Conservation (phyloP, 306 rosid genomes). For the Parietaria judaica region DNA sequence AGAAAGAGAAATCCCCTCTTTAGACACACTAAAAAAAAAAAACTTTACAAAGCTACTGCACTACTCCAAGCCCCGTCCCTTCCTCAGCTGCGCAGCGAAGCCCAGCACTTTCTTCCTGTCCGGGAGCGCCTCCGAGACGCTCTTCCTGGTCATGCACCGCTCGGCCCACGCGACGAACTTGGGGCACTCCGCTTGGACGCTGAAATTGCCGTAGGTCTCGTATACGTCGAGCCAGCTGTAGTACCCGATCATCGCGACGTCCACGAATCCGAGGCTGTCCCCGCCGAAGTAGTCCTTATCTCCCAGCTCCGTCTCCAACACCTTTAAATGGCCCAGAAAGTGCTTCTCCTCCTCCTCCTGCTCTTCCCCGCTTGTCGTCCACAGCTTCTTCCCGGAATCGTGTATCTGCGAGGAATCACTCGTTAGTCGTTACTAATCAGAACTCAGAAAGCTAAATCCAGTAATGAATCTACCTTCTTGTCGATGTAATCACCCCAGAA, state of each 20-base stretch:
- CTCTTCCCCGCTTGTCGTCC: neutral
- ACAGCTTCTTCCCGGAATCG: neutral
- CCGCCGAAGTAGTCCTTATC: slow-evolving; percentile 1
- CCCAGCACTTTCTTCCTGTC: neutral
- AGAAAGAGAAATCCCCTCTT: no score
- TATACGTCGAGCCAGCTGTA: neutral
- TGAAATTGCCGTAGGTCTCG: slow-evolving; percentile 3
- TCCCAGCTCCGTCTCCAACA: slow-evolving; percentile 3
- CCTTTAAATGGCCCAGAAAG: neutral
- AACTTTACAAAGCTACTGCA: no score
- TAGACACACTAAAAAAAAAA: no score
- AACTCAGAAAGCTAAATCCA: no score
- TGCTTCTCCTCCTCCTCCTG: neutral
- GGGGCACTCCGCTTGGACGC: neutral
- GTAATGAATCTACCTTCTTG: neutral
- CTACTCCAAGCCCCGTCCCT: neutral
- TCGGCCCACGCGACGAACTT: neutral
- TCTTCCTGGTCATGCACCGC: slow-evolving; percentile 2
- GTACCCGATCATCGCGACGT: slow-evolving; percentile 1
- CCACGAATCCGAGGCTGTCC: slow-evolving; percentile 3
- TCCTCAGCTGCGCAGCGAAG: neutral
- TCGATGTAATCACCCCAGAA: slow-evolving; percentile 6
- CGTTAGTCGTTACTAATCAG: no score
- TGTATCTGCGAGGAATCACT: neutral
- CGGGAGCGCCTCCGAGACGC: slow-evolving; percentile 1